Conservation (phyloP, 768 basidiomycete species). For the Tremella mesenterica region DNA sequence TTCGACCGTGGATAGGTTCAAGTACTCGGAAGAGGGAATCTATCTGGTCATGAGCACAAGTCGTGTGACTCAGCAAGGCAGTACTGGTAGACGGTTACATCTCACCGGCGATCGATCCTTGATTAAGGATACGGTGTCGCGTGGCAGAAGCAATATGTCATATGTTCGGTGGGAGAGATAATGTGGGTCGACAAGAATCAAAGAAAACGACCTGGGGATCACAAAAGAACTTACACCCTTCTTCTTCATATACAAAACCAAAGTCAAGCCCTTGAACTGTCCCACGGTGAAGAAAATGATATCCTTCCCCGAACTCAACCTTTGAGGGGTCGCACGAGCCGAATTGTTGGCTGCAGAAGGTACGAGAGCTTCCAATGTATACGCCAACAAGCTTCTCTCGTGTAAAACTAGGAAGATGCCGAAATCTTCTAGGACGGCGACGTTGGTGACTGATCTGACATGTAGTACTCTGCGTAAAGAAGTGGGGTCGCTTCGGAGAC, state of each 20-base stretch:
- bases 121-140: too few species aligned
- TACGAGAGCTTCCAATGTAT: constrained; percentile 91
- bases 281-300: constrained; percentile 96
- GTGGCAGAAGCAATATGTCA: too few species aligned
- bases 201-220: too few species aligned
- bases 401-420: constrained; percentile 92
- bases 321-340: constrained; percentile 68
- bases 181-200: too few species aligned
- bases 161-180: too few species aligned
- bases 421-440: constrained; percentile 91
- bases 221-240: constrained; percentile 60
- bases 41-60: constrained; percentile 49
- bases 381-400: constrained; percentile 85
- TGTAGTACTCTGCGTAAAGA: constrained; percentile 90
- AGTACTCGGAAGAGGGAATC: constrained; percentile 93
- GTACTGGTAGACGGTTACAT: too few species aligned
- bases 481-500: constrained; percentile 75
- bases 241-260: constrained; percentile 93
- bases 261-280: constrained; percentile 70
- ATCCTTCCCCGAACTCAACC: constrained; percentile 79
- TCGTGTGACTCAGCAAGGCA: too few species aligned
- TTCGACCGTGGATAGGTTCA: constrained; percentile 90
- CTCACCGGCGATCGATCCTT: too few species aligned
- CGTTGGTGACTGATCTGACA: constrained; percentile 85
- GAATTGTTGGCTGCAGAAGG: constrained; percentile 65